Base-by-base conservation (phyloP, 2,329 filamentous ascomycete species). In the Scolecobasidium constrictum region DNA sequence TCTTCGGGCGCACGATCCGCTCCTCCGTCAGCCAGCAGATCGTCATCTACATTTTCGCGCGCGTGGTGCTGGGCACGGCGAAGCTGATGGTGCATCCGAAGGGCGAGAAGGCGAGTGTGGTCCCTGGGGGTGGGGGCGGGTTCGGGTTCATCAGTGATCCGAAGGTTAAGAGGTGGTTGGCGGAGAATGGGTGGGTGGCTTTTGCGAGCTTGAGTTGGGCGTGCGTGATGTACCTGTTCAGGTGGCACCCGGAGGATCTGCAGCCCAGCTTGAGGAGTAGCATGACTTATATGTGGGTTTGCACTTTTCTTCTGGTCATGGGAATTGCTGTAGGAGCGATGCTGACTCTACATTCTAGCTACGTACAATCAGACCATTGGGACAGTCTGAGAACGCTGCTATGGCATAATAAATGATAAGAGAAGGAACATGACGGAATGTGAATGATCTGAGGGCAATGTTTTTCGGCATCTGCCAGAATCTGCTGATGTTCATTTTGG, bases 31-130 rank as follows among this genome's bases (percentile, higher is more conserved):
- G 81, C 65, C 86, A 95, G 69, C 90, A 98, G 71, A 98, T 98
- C 59, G 87, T 94, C 61, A 85, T 96, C 54, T 98, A 98, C 68
- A 84, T 98, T 49, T 95, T 95, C 58, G 92, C 92, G 38, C 80
- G 92, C 50, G 92, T 95, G 13, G 73, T 83, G 47, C 75, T 98
- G 23, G 86, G 85, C 6, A 66, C 93, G 18, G 92, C 88, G 22
- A 86, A 86, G 56, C 68, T 96, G 45, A 77, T 84, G 44, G 78
- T 96, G 49, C 81, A 86, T 61, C 73, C 72, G 2, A 65, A 53
- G 9, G 57, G 59, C 15, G 58, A 61, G 20, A 60, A 58, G 1
- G 39, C 33, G 20, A 44, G 17, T 41, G 46, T 9, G 37, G 42
- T 38, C 18, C 46, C 41, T 17, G 48, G 38, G 4, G 56, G 56